phyloP scores from a whole-genome alignment of 2,329 filamentous ascomycete genomes.

The Xylaria sp. region DNA sequence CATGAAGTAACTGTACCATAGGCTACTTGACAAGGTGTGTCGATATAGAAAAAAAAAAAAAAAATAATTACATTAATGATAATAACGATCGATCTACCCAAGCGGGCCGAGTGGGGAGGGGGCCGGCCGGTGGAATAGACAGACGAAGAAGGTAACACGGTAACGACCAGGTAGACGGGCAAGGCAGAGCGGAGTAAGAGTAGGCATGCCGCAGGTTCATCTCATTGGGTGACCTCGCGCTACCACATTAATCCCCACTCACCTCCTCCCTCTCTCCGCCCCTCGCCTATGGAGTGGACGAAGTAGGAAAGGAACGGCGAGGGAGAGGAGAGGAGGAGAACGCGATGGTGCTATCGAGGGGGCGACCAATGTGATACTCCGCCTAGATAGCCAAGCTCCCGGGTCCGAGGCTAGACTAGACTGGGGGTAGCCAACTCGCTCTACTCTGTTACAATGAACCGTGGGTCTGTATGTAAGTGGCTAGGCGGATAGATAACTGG shows the following conservation, averaged over 20 bases:
- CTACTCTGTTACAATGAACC: too few species aligned
- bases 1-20: not conserved
- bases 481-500: not conserved
- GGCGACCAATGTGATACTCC: not conserved
- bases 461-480: not conserved
- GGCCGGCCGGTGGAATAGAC: too few species aligned
- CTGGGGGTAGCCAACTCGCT: not conserved
- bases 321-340: too few species aligned
- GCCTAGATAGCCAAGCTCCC: not conserved
- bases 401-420: not conserved
- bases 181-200: not conserved
- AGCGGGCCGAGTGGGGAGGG: not conserved
- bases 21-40: not conserved
- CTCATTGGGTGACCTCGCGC: conserved; percentile 13
- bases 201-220: not conserved
- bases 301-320: not conserved
- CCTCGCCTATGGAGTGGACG: not conserved
- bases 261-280: not conserved
- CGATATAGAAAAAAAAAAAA: not conserved
- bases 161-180: not conserved
- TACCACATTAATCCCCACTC: not conserved
- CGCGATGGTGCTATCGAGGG: not conserved
- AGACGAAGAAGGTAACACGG: not conserved
- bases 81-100: not conserved
- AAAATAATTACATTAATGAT: too few species aligned